Evolutionary conservation across 371 early-diverging fungal genomes (phyloP), one percentile per base, ranked within the genome.

Genomic region (Zychaea mexicana): DNA sequence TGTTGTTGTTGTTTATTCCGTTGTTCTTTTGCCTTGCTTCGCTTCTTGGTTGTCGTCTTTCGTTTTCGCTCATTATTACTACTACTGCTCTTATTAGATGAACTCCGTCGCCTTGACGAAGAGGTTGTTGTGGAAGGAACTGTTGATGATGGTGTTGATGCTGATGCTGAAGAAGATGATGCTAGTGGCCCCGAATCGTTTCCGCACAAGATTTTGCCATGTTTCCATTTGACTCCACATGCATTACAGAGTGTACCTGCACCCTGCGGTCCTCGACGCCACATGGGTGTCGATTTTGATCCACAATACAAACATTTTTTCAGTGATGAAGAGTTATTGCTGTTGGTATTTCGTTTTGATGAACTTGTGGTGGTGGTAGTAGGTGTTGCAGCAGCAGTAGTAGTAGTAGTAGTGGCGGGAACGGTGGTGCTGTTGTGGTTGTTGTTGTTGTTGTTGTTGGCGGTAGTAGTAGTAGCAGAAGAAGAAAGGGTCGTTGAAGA

Each of bases 151-250:
- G 42, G 42, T 7, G 42, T n/a, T 42, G n/a, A 15, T 7, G 38
- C 15, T 9, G 38, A 15, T 36, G 38, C 38, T 36, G 38, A 15
- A 36, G 38, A 36, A 7, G 38, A 15, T 36, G 38, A 9, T 7
- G 38, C 45, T n/a, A n/a, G n/a, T n/a, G 42, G 42, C n/a, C 42
- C 42, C 1, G 42, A 17, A 60, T 60, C 61, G 27, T 62, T 52
- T 39, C 73, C 76, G 30, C 76, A 75, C 17, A 87, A 62, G 17
- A 90, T 88, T 62, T 90, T 88, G 49, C 90, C 88, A 39, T 88
- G 85, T 52, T 88, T 90, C 90, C 94, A 94, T 71, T 95, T 94
- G 15, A 97, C 91, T 30, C 96, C 95, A 73, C 96, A 96, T 0
- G 93, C 90, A 74, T 95, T 96, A 75, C 96, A 95, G 21, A 96